phyloP scores from a whole-genome alignment of 176 grass and related monocot genomes.

The Musa beccarii region DNA sequence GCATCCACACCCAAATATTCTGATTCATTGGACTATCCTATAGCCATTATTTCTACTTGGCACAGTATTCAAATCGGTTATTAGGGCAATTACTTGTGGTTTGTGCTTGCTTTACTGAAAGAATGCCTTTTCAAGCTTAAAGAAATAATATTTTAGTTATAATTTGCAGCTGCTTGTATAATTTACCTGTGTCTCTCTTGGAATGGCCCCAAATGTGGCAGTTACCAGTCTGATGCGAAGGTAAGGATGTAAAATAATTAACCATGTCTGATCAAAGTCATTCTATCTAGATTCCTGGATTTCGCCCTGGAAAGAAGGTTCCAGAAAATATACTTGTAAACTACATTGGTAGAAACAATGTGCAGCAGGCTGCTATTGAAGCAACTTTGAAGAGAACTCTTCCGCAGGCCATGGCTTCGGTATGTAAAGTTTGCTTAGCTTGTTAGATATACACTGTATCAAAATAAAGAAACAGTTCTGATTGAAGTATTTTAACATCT shows the following conservation, averaged over 20 bases:
- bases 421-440: conserved; percentile 20
- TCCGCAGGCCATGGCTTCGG: conserved; percentile 77
- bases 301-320: conserved; percentile 62
- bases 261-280: conserved; percentile 9
- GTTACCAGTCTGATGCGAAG: background rate
- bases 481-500: too few relatives aligned
- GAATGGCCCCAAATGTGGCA: background rate
- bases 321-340: conserved; percentile 77
- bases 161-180: background rate
- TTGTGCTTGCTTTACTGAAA: background rate
- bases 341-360: conserved; percentile 54
- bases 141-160: background rate
- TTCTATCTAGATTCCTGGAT: conserved; percentile 71
- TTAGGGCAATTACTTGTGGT: too few relatives aligned
- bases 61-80: too few relatives aligned
- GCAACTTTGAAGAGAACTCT: conserved; percentile 82
- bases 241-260: background rate
- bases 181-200: background rate
- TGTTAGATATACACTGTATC: background rate
- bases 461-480: background rate
- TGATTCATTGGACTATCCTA: too few relatives aligned
- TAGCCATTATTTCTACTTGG: too few relatives aligned
- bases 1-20: too few relatives aligned
- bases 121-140: background rate
- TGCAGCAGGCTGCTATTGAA: conserved; percentile 65